These are phyloP conservation scores for Bruguiera sexangula DNA, from an alignment of 345 rosid genomes.

Conservation along the genomic window DNA sequence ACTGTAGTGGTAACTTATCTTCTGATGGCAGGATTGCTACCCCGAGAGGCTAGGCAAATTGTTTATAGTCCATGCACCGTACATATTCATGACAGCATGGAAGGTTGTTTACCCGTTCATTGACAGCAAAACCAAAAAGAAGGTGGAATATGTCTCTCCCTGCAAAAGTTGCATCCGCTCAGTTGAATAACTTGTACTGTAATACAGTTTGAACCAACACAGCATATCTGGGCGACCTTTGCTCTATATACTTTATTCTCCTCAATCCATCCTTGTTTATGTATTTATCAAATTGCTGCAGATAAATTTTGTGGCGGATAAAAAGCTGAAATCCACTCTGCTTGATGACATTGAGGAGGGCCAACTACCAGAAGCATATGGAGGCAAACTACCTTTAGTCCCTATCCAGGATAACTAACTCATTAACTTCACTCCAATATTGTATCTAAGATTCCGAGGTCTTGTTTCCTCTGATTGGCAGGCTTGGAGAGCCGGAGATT, in stretches of 20 bases:
- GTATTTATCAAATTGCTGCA: conserved; percentile 21
- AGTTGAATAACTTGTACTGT: neutral
- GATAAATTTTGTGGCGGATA: conserved; percentile 82
- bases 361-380: conserved; percentile 75
- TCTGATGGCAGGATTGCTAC: conserved; percentile 62
- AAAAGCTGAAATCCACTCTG: conserved; percentile 54
- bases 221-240: too few species aligned
- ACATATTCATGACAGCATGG: conserved; percentile 88
- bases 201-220: neutral
- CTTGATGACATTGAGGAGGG: conserved; percentile 69
- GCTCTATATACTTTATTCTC: neutral
- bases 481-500: neutral
- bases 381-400: conserved; percentile 63
- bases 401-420: conserved; percentile 59
- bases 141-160: conserved; percentile 40
- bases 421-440: neutral
- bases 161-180: neutral
- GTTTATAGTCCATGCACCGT: conserved; percentile 64
- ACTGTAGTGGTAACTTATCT: neutral
- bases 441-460: neutral
- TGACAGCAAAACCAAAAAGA: conserved; percentile 76
- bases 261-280: neutral
- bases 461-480: neutral
- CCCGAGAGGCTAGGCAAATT: conserved; percentile 88
- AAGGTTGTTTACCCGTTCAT: conserved; percentile 76